Conservation (phyloP, 2,329 filamentous ascomycete species). For the Gnomoniopsis smithogilvyi region DNA sequence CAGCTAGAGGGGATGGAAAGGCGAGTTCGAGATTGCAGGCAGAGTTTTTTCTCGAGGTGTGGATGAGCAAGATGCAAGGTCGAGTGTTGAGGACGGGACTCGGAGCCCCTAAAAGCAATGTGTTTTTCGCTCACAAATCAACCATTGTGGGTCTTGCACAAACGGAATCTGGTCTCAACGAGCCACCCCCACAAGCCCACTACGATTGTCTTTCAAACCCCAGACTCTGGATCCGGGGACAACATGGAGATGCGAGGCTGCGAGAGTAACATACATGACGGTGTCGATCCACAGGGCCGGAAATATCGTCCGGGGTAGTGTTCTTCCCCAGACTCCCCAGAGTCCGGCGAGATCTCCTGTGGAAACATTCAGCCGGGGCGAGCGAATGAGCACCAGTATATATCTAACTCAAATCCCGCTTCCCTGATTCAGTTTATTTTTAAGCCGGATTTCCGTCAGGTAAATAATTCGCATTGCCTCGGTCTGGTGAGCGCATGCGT, state of each 20-base stretch:
- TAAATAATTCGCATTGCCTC: too few relatives aligned
- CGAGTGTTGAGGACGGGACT: not conserved
- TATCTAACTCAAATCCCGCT: not conserved
- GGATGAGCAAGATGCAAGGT: not conserved
- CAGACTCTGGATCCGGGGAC: not conserved
- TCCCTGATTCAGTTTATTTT: not conserved
- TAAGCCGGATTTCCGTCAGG: not conserved
- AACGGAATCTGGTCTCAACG: not conserved
- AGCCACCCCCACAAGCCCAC: not conserved
- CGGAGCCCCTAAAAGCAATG: not conserved
- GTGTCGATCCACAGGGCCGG: not conserved
- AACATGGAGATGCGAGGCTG: not conserved
- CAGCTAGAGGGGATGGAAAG: not conserved
- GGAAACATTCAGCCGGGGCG: not conserved
- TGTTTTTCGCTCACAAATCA: not conserved
- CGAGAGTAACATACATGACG: not conserved
- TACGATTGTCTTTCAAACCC: not conserved
- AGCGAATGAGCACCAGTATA: conserved; percentile 1
- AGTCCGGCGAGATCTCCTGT: not conserved
- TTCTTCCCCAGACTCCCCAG: not conserved
- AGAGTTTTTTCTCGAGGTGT: not conserved
- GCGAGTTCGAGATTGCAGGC: not conserved
- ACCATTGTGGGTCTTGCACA: not conserved
- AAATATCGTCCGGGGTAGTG: not conserved
- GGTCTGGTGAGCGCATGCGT: too few relatives aligned